A percentile compares a stretch with the other conserved stretches of the same genome.
Evolutionary conservation across 1,284 basidiomycete species (phyloP).

Genomic region (Anthracocystis panici-leucophaei): DNA sequence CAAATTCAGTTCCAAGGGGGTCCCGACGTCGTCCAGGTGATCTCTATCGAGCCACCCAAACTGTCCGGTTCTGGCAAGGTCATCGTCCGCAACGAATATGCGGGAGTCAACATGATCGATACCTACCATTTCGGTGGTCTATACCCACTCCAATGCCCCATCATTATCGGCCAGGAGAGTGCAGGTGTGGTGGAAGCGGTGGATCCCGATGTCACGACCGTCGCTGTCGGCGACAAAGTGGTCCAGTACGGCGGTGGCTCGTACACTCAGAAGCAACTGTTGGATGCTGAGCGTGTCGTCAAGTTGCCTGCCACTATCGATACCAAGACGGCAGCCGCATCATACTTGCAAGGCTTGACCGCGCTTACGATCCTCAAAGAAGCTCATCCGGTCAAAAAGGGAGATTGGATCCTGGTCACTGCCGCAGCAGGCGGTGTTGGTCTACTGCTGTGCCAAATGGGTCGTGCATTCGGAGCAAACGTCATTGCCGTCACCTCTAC

Average conservation of each 20-base stretch:
- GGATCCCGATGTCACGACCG: conserved; percentile 67
- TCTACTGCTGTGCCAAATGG: conserved; percentile 73
- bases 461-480: conserved; percentile 77
- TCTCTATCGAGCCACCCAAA: conserved; percentile 76
- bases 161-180: conserved; percentile 81
- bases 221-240: conserved; percentile 76
- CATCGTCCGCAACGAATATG: conserved; percentile 78
- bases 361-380: conserved; percentile 84
- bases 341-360: conserved; percentile 82
- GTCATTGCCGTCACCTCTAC: conserved; percentile 96
- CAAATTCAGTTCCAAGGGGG: conserved; percentile 76
- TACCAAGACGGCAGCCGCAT: conserved; percentile 78
- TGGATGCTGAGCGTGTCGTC: conserved; percentile 77
- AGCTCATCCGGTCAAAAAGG: conserved; percentile 81
- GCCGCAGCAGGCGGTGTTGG: conserved; percentile 86
- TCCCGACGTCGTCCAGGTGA: conserved; percentile 81
- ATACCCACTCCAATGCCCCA: conserved; percentile 76
- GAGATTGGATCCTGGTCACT: conserved; percentile 79
- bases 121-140: conserved; percentile 73
- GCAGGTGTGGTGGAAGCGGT: conserved; percentile 81
- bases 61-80: conserved; percentile 76
- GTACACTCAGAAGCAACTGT: conserved; percentile 82
- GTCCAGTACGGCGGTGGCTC: conserved; percentile 74
- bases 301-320: conserved; percentile 74
- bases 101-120: conserved; percentile 75